Evolutionary conservation across 1,284 basidiomycete genomes (phyloP), one percentile per base, ranked within the genome.

Genomic region (Tremellales sp.): DNA sequence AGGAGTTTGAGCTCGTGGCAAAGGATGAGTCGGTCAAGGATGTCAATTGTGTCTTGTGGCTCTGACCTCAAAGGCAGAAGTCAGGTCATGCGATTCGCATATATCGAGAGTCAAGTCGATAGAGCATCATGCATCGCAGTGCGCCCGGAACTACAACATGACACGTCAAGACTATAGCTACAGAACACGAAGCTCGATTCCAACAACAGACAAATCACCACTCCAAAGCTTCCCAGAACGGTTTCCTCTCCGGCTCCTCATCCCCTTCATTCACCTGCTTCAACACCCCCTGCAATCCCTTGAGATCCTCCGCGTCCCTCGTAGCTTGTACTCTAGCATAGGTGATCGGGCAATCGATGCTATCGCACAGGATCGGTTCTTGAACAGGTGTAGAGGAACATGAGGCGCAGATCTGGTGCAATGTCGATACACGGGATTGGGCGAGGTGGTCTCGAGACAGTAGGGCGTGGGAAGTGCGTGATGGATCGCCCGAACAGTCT

Each of bases 271-370:
- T 23, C 19, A 40, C 39, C 39, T 57, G 40, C 13, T 45, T 43
- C 4, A 73, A 27, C 15, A 69, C 36, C 2, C 33, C 48, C 8
- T 49, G 45, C 22, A 67, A 61, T 13, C 56, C 64, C 8, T 44
- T 60, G 21, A 67, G 50, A 57, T 74, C 72, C 19, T 65, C 82
- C 17, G 78, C 71, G 58, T 83, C 83, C 49, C 78, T 75, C 57
- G 84, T 81, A 2, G 82, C 79, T 61, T 82, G 84, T 53, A 80
- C 81, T 19, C 89, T 78, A 27, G 84, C 81, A 61, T 84, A 96
- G 27, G 89, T 69, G 80, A 87, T 85, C 0, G 84, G 80, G 64
- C 91, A 96, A 64, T 94, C 90, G 45, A 88, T 75, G 4, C 87
- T 89, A 62, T 86, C 82, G 71, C 91, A 96, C 40, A 79, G 70